These are phyloP conservation scores for Pilobolus umbonatus DNA, from an alignment of 192 early-diverging fungal species.

Conservation along the genomic window DNA sequence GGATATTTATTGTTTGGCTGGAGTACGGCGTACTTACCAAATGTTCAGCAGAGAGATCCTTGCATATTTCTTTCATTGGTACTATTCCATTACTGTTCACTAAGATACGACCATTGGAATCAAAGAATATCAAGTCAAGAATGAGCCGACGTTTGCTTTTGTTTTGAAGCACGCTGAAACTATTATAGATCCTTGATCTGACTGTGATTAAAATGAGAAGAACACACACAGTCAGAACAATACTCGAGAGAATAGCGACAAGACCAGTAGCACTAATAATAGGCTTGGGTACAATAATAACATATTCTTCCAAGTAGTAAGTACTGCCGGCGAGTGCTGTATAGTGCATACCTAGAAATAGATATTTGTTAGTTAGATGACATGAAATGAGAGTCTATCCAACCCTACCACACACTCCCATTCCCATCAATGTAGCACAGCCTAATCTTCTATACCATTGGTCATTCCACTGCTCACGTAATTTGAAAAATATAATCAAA, in stretches of 20 bases:
- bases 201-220: slow-evolving; percentile 6
- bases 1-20: slow-evolving; percentile 2
- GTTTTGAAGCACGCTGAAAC: slow-evolving; percentile 1
- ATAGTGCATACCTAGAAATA: slow-evolving; percentile 35
- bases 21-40: neutral
- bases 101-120: slow-evolving; percentile 29
- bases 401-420: slow-evolving; percentile 38
- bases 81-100: slow-evolving; percentile 35
- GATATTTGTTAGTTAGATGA: neutral
- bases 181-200: neutral
- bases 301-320: slow-evolving; percentile 19
- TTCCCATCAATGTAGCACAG: slow-evolving; percentile 39
- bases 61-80: slow-evolving; percentile 32
- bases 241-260: slow-evolving; percentile 18
- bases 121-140: slow-evolving; percentile 29
- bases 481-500: slow-evolving; percentile 43
- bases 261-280: slow-evolving; percentile 7
- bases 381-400: neutral
- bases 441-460: slow-evolving; percentile 43
- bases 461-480: slow-evolving; percentile 42
- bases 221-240: slow-evolving; percentile 26
- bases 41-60: slow-evolving; percentile 1
- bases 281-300: slow-evolving; percentile 1
- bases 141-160: slow-evolving; percentile 21
- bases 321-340: slow-evolving; percentile 33